Percentiles rank a stretch among this genome's conserved stretches.
These are phyloP conservation scores for Pyronema domesticum DNA, from an alignment of 495 filamentous ascomycete species.

Conservation along the genomic window DNA sequence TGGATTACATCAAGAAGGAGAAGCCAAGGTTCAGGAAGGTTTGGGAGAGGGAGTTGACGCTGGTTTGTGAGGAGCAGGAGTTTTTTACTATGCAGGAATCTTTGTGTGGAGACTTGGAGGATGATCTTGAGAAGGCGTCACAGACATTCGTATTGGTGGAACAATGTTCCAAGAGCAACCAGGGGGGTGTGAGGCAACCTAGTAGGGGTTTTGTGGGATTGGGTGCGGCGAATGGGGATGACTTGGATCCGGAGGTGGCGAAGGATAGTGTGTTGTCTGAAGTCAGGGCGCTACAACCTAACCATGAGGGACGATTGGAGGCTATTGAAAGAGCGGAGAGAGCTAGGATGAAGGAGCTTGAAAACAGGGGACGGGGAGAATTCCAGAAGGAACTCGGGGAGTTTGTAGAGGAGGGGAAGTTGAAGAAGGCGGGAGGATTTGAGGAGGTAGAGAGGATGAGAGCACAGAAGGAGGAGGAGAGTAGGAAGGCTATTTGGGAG, in stretches of 20 bases:
- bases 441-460: slow-evolving; percentile 82
- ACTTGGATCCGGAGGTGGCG: slow-evolving; percentile 57
- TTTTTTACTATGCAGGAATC: slow-evolving; percentile 89
- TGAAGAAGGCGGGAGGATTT: slow-evolving; percentile 89
- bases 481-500: slow-evolving; percentile 72
- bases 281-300: slow-evolving; percentile 83
- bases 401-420: slow-evolving; percentile 78
- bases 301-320: slow-evolving; percentile 80
- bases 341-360: slow-evolving; percentile 69
- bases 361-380: slow-evolving; percentile 47
- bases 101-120: slow-evolving; percentile 72
- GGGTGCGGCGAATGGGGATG: slow-evolving; percentile 41
- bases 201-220: slow-evolving; percentile 36
- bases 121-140: slow-evolving; percentile 83
- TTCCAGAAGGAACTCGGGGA: slow-evolving; percentile 52
- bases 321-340: slow-evolving; percentile 92
- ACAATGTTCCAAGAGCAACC: slow-evolving; percentile 65
- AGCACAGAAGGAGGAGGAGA: slow-evolving; percentile 70
- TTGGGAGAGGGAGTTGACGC: slow-evolving; percentile 88
- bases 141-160: slow-evolving; percentile 90
- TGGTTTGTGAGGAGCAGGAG: slow-evolving; percentile 87
- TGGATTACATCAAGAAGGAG: slow-evolving; percentile 76
- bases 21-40: slow-evolving; percentile 96
- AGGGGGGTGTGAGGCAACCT: slow-evolving; percentile 32
- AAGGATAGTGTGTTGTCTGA: slow-evolving; percentile 86